Evolutionary conservation across 2,329 filamentous ascomycete species (phyloP), one percentile per base, ranked within the genome.

Genomic region (Phyllosticta citribraziliensis): DNA sequence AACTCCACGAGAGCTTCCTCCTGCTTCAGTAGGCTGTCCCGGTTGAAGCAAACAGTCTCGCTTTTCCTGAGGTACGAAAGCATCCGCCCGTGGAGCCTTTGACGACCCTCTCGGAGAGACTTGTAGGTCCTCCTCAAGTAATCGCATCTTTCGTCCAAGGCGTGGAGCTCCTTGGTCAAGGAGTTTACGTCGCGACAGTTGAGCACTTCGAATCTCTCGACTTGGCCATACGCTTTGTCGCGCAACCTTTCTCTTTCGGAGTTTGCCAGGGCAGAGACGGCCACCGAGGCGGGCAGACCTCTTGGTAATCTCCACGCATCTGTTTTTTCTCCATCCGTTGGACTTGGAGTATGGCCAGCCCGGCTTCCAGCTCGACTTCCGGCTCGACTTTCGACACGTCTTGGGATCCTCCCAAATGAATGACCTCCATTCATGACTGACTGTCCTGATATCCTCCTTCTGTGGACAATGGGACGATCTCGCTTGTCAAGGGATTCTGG

Each of bases 1-100:
- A 93, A 81, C 71, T 91, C 88, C 1, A 85, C 84, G 11, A 93
- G 79, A 1, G 88, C 87, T 73, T 92, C 88, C 72, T 92, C 88
- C 70, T 92, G 88, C 75, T 88, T 89, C 52, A 92, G 79, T 71
- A 93, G 84, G 20, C 85, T 85, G 64, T 91, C 88, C 64, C 86
- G 82, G 65, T 85, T 89, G 71, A 91, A 90, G 65, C 84, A 86
- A 61, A 86, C 84, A 5, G 84, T 82, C 33, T 87, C 83, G 9
- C 87, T 85, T 19, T 86, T 87, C 57, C 87, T 86, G 10, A 92
- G 81, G 68, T 90, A 90, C 59, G 87, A 84, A 73, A 89, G 89
- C 74, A 92, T 90, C 53, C 89, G 83, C 8, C 82, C 82, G 69
- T 92, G 89, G 3, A 92, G 81, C 69, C 88, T 90, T 65, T 88